Evolutionary conservation across 257 asterid genomes (phyloP).

Genomic region (Pogostemon cablin): DNA sequence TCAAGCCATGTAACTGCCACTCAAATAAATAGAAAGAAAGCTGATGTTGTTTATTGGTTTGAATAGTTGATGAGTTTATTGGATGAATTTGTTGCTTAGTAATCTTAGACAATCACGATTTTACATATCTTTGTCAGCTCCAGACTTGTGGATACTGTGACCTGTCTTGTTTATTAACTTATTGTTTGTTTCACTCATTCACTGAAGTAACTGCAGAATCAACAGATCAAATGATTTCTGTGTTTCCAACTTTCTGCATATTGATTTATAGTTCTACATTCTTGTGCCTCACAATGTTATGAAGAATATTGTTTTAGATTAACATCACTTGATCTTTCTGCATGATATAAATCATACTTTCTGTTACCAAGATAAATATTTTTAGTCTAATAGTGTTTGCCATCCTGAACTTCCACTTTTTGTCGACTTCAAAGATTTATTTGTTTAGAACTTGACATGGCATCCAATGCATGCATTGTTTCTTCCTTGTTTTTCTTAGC

Average conservation of each 20-base stretch:
- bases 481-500: neutral
- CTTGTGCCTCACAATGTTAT: neutral
- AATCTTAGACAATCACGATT: conserved; percentile 1
- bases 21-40: conserved; percentile 6
- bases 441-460: conserved; percentile 8
- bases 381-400: neutral
- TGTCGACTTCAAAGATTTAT: neutral
- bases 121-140: conserved; percentile 4
- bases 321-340: conserved; percentile 5
- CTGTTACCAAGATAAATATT: conserved; percentile 4
- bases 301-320: conserved; percentile 15
- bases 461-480: neutral
- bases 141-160: conserved; percentile 16
- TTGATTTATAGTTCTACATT: neutral
- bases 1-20: conserved; percentile 31
- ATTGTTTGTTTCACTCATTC: conserved; percentile 1
- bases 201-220: conserved; percentile 12
- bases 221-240: conserved; percentile 4
- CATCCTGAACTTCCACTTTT: neutral
- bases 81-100: conserved; percentile 2
- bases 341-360: neutral
- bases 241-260: neutral
- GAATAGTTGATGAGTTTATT: conserved; percentile 15
- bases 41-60: neutral
- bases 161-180: conserved; percentile 13